Conservation (phyloP, 768 basidiomycete genomes). For the Leccinum disarticulatum region DNA sequence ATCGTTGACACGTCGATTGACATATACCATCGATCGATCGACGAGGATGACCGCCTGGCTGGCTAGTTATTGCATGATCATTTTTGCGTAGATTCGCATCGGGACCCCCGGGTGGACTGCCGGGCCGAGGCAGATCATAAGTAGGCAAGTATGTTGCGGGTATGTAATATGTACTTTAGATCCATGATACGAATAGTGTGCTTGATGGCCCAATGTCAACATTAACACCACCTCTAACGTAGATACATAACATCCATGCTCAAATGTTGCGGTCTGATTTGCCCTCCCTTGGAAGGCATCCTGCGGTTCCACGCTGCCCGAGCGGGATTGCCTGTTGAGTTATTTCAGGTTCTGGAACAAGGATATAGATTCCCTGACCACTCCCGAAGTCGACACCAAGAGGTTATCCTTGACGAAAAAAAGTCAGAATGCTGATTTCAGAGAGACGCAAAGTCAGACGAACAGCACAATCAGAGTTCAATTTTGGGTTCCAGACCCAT, state of each 20-base stretch:
- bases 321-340: background rate
- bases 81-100: background rate
- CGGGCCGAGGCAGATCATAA: background rate
- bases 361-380: slow-evolving; percentile 2
- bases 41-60: background rate
- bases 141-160: background rate
- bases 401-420: slow-evolving; percentile 4
- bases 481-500: slow-evolving; percentile 6
- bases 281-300: background rate
- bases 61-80: background rate
- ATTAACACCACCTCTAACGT: too few species aligned
- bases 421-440: background rate
- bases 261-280: background rate
- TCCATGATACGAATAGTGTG: background rate
- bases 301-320: background rate
- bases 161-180: background rate
- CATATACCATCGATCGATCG: background rate
- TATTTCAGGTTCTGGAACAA: background rate
- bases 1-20: background rate
- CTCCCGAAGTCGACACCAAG: slow-evolving; percentile 7
- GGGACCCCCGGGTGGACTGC: background rate
- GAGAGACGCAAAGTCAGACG: slow-evolving; percentile 2
- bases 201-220: background rate
- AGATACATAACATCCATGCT: background rate
- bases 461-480: slow-evolving; percentile 12